Evolutionary conservation across 306 rosid species (phyloP).

Genomic region (Medicago lupulina): DNA sequence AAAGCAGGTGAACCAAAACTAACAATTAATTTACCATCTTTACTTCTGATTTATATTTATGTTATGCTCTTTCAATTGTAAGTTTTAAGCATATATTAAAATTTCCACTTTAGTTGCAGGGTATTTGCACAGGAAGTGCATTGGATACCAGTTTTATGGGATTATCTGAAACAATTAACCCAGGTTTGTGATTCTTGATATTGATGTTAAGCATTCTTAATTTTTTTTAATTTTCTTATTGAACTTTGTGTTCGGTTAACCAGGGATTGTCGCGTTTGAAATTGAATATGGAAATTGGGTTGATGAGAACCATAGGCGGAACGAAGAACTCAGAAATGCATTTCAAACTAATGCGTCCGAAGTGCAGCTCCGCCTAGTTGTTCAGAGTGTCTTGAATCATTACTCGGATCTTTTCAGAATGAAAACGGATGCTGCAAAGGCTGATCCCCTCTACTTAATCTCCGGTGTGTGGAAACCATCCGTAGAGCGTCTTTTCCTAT

Average conservation of each 20-base stretch:
- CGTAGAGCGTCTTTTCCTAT: conserved; percentile 80
- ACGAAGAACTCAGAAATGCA: conserved; percentile 71
- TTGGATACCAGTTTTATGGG: conserved; percentile 59
- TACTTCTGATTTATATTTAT: not conserved
- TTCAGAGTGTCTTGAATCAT: conserved; percentile 71
- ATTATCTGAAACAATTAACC: conserved; percentile 55
- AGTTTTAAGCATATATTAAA: conserved; percentile 15
- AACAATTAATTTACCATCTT: conserved; percentile 19
- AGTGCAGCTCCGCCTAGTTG: conserved; percentile 61
- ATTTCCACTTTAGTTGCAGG: conserved; percentile 55
- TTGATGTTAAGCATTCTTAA: conserved; percentile 14
- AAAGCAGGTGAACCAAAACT: conserved; percentile 66
- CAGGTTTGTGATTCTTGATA: conserved; percentile 61
- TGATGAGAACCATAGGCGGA: conserved; percentile 72
- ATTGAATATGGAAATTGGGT: conserved; percentile 86
- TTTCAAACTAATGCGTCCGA: conserved; percentile 66
- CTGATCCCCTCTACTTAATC: conserved; percentile 80
- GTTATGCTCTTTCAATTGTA: conserved; percentile 18
- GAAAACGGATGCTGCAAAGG: conserved; percentile 79
- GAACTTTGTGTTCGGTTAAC: conserved; percentile 24
- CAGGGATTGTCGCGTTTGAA: conserved; percentile 83
- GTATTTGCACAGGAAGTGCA: conserved; percentile 47
- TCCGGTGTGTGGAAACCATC: conserved; percentile 89
- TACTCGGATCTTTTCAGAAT: conserved; percentile 70
- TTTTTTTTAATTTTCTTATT: conserved; percentile 5